Evolutionary conservation across 2,329 filamentous ascomycete genomes (phyloP), one percentile per base, ranked within the genome.

Genomic region (Venturia asperata): DNA sequence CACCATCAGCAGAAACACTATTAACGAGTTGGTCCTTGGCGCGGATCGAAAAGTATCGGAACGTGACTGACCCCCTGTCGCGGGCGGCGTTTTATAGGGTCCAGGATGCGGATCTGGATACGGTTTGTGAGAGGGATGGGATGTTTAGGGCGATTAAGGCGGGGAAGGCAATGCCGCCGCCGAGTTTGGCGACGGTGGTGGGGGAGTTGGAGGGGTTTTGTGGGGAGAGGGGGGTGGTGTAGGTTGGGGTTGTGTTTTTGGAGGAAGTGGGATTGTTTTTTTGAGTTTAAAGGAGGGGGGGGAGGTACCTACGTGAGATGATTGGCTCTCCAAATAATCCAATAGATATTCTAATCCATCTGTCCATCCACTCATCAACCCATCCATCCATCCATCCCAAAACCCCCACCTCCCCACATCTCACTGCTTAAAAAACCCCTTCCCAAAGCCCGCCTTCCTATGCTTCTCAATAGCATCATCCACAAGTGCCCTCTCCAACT

Each of bases 21-120:
- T 65, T 79, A 1, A 66, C 71, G 0, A 71, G 70, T 0, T 79
- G 77, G 71, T 73, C 74, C 0, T 64, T 70, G 4, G 73, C 75
- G 0, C 67, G 76, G 21, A 68, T 72, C 17, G 68, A 74, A 7
- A 75, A 72, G 41, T 79, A 77, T 62, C 56, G 72, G 5, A 68
- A 70, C 5, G 72, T 74, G 0, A 72, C 77, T 1, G 76, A 78
- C 43, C 66, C 17, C 5, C 45, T 66, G 17, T 68, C 67, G 2
- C 63, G 65, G 15, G 66, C 63, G 17, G 41, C 41, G 49, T 63
- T 47, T 24, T 55, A 49, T 5, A 37, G 41, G 24, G 41, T 63
- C 7, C 62, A 63, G 19, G 41, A 63, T 52, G 3, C 43, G 13
- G 62, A 63, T 37, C 34, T 49, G 3, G 62, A 63, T 3, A 47